Evolutionary conservation across 106 monocot species (phyloP).

Genomic region (Alisma plantagoaquatica): DNA sequence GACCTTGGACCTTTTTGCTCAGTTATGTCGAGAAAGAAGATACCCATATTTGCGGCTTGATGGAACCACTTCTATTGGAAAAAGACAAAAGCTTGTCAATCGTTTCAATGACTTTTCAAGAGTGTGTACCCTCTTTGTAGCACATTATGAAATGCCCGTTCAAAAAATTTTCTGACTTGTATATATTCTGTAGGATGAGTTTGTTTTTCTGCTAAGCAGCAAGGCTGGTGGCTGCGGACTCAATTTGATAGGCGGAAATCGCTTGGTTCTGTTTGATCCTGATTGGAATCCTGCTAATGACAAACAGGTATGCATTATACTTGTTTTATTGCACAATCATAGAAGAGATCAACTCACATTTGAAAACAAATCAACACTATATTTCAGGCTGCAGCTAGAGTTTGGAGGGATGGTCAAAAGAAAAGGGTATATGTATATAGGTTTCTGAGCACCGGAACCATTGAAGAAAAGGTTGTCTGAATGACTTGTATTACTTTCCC

Average conservation of each 20-base stretch:
- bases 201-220: slow-evolving; percentile 97
- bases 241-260: slow-evolving; percentile 97
- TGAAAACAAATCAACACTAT: no score
- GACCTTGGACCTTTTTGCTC: slow-evolving; percentile 94
- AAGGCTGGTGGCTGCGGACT: slow-evolving; percentile 99
- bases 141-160: neutral
- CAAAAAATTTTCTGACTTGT: neutral
- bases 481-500: no score
- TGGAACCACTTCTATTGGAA: slow-evolving; percentile 90
- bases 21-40: slow-evolving; percentile 93
- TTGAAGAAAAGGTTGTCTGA: slow-evolving; percentile 98
- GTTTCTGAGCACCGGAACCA: slow-evolving; percentile 89
- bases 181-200: slow-evolving; percentile 67
- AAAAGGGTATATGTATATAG: slow-evolving; percentile 94
- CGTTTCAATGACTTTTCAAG: slow-evolving; percentile 81
- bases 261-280: slow-evolving; percentile 96
- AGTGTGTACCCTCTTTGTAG: slow-evolving; percentile 26
- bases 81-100: slow-evolving; percentile 95
- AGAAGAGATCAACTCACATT: no score
- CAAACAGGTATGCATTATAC: slow-evolving; percentile 95
- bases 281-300: slow-evolving; percentile 99
- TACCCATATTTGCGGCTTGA: slow-evolving; percentile 92
- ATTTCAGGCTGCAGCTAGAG: slow-evolving; percentile 93
- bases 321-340: no score
- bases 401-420: slow-evolving; percentile 99